Evolutionary conservation across 2,329 filamentous ascomycete genomes (phyloP).

Genomic region (Pyricularia pennisetigena): DNA sequence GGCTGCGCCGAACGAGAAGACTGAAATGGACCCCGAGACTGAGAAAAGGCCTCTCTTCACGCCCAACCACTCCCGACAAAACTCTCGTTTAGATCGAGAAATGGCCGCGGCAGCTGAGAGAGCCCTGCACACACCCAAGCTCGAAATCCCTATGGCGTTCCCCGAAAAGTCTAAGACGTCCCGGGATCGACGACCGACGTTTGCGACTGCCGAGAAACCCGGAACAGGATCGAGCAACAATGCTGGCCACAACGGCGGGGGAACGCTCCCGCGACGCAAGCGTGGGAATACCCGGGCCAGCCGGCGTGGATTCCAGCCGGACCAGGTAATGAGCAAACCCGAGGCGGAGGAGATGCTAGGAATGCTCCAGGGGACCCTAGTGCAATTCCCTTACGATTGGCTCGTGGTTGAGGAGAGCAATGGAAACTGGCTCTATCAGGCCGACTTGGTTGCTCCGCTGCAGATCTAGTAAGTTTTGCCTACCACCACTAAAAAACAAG

Average conservation of each 20-base stretch:
- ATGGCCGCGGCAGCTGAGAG: slow-evolving; percentile 18
- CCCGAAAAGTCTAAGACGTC: slow-evolving; percentile 21
- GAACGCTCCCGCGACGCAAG: slow-evolving; percentile 45
- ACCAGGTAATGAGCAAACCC: slow-evolving; percentile 64
- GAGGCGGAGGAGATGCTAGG: slow-evolving; percentile 76
- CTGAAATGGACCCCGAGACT: slow-evolving; percentile 15
- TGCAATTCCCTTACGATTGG: slow-evolving; percentile 95
- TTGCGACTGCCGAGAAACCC: slow-evolving; percentile 42
- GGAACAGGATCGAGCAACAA: slow-evolving; percentile 3
- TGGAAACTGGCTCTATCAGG: slow-evolving; percentile 93
- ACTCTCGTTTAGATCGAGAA: slow-evolving; percentile 16
- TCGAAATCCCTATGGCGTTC: slow-evolving; percentile 1
- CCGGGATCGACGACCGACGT: slow-evolving; percentile 38
- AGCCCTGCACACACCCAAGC: slow-evolving; percentile 10
- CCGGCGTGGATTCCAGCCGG: slow-evolving; percentile 52
- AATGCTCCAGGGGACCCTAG: slow-evolving; percentile 78
- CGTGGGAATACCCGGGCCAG: slow-evolving; percentile 62
- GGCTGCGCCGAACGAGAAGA: slow-evolving; percentile 2
- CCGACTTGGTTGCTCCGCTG: slow-evolving; percentile 89
- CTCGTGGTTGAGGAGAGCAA: slow-evolving; percentile 82
- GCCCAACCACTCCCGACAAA: slow-evolving; percentile 10
- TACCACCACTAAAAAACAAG: not conserved
- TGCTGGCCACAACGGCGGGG: slow-evolving; percentile 9
- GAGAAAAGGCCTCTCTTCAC: slow-evolving; percentile 27
- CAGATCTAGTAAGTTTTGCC: slow-evolving; percentile 77